Percentiles rank a stretch among this genome's conserved stretches.
Evolutionary conservation across 257 asterid species (phyloP).

Genomic region (Eustoma russellianum): DNA sequence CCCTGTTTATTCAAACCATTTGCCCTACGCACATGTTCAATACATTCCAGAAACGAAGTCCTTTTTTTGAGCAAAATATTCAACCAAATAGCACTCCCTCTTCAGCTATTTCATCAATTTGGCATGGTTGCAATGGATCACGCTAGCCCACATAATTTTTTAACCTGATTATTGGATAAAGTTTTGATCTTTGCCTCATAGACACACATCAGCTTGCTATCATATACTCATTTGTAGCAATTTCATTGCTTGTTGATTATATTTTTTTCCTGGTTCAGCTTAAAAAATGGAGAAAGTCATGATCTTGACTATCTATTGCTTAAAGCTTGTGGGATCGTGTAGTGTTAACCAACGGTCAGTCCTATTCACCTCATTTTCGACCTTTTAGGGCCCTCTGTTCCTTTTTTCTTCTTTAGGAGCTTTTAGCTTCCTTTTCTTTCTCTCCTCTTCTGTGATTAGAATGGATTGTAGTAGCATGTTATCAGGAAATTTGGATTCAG

Average conservation of each 20-base stretch:
- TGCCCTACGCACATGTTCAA: too few relatives aligned
- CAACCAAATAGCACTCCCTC: background rate
- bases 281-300: conserved; percentile 54
- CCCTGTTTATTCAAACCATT: too few relatives aligned
- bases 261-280: background rate
- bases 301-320: conserved; percentile 56
- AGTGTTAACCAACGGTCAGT: conserved; percentile 21
- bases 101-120: conserved; percentile 1
- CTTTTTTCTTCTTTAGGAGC: conserved; percentile 5
- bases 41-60: conserved; percentile 15
- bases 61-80: conserved; percentile 17
- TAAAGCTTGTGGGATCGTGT: conserved; percentile 86
- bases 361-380: conserved; percentile 3
- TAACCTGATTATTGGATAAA: conserved; percentile 14
- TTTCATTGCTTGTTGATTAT: too few relatives aligned
- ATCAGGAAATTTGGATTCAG: conserved; percentile 75
- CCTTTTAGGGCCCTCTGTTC: conserved; percentile 10
- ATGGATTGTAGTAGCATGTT: conserved; percentile 48
- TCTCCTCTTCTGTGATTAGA: conserved; percentile 17
- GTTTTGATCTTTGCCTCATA: conserved; percentile 28
- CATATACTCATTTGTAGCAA: background rate
- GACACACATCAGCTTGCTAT: too few relatives aligned
- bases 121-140: conserved; percentile 11
- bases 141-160: conserved; percentile 3
- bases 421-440: conserved; percentile 6